These are phyloP conservation scores for Xenosphaeropsis pyriputrescens DNA, from an alignment of 2,329 filamentous ascomycete genomes.

Conservation along the genomic window DNA sequence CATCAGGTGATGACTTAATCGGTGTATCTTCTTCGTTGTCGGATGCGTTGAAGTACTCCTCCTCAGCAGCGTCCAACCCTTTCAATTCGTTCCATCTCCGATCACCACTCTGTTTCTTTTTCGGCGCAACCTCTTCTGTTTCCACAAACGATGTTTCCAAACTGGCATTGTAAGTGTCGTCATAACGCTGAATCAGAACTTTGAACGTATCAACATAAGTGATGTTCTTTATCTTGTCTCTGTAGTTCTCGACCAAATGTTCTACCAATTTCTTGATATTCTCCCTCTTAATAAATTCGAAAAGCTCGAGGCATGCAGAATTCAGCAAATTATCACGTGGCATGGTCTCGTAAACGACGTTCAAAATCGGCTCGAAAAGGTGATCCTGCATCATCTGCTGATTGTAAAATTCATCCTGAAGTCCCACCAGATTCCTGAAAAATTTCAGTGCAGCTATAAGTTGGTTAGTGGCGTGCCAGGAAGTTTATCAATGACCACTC, in stretches of 20 bases:
- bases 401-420: slow-evolving; percentile 86
- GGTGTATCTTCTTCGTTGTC: slow-evolving; percentile 70
- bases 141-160: slow-evolving; percentile 59
- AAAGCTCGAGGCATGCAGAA: slow-evolving; percentile 86
- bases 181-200: slow-evolving; percentile 60
- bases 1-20: slow-evolving; percentile 16
- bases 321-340: slow-evolving; percentile 87
- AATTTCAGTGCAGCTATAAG: slow-evolving; percentile 72
- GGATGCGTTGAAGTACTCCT: slow-evolving; percentile 85
- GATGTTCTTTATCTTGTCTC: slow-evolving; percentile 60
- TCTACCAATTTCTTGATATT: slow-evolving; percentile 68
- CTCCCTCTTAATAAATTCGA: slow-evolving; percentile 78
- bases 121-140: slow-evolving; percentile 42
- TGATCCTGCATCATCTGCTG: slow-evolving; percentile 70
- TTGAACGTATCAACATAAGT: slow-evolving; percentile 79
- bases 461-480: slow-evolving; percentile 13
- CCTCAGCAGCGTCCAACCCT: slow-evolving; percentile 73
- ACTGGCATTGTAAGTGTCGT: slow-evolving; percentile 55
- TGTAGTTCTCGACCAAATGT: slow-evolving; percentile 73
- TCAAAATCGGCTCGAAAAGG: slow-evolving; percentile 70
- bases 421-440: slow-evolving; percentile 70
- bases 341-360: slow-evolving; percentile 73
- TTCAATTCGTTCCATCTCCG: slow-evolving; percentile 57
- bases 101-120: slow-evolving; percentile 33
- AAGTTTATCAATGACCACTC: slow-evolving; percentile 19